phyloP scores from a whole-genome alignment of 2,329 filamentous ascomycete genomes.

The Ophiostoma perfectum region DNA sequence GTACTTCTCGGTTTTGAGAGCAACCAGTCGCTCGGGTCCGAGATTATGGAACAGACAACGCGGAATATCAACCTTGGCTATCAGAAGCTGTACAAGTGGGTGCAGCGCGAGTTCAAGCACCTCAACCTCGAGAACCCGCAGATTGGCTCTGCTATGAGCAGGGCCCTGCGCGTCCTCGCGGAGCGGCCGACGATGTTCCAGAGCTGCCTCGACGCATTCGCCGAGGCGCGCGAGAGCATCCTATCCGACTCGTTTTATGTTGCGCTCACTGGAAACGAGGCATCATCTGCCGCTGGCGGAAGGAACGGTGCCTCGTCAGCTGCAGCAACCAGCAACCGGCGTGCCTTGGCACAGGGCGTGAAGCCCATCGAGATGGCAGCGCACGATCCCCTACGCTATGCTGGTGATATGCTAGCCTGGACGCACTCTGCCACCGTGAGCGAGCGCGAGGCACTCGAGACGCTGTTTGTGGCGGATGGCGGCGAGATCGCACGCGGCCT shows the following conservation, averaged over 20 bases:
- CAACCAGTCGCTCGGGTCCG: slow-evolving; percentile 80
- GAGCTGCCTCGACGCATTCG: slow-evolving; percentile 87
- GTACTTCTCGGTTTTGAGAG: slow-evolving; percentile 86
- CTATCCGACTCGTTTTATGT: slow-evolving; percentile 85
- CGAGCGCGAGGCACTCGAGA: slow-evolving; percentile 85
- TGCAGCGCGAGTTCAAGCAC: slow-evolving; percentile 86
- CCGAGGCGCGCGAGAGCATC: slow-evolving; percentile 79
- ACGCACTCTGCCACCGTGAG: slow-evolving; percentile 90
- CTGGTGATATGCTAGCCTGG: slow-evolving; percentile 98
- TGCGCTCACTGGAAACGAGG: slow-evolving; percentile 65
- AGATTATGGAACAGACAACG: slow-evolving; percentile 86
- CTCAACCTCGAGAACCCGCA: slow-evolving; percentile 92
- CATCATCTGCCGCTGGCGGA: not conserved
- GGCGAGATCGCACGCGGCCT: slow-evolving; percentile 82
- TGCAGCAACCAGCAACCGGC: slow-evolving; percentile 32
- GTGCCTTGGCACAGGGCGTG: slow-evolving; percentile 46
- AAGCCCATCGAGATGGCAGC: slow-evolving; percentile 94
- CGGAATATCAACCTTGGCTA: slow-evolving; percentile 83
- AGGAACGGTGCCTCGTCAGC: not conserved
- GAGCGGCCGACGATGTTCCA: slow-evolving; percentile 88
- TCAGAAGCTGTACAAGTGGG: slow-evolving; percentile 93
- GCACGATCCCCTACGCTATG: slow-evolving; percentile 84
- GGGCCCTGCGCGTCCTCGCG: slow-evolving; percentile 77
- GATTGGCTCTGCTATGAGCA: slow-evolving; percentile 77
- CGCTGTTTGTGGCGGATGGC: slow-evolving; percentile 83